Evolutionary conservation across 2,329 filamentous ascomycete species (phyloP).

Genomic region (Claviceps spartinae): DNA sequence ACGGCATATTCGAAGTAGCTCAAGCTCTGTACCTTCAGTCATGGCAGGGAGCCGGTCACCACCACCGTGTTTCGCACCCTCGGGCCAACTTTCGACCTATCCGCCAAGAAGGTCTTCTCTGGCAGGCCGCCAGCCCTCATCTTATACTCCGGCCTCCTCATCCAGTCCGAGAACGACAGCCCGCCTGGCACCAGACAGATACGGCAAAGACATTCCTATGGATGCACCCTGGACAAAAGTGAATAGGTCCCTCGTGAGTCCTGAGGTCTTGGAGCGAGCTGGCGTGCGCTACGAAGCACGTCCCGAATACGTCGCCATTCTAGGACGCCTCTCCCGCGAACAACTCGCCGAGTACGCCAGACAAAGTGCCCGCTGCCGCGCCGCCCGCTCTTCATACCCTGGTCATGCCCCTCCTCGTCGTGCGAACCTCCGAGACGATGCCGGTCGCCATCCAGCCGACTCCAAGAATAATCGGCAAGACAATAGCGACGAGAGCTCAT

Average conservation of each 20-base stretch:
- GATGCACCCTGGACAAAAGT: constrained; percentile 48
- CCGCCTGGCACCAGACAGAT: constrained; percentile 40
- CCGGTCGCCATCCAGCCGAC: constrained; percentile 12
- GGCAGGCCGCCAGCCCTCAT: constrained; percentile 12
- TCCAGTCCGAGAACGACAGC: constrained; percentile 18
- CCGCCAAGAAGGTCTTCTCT: constrained; percentile 15
- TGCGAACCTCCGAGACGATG: constrained; percentile 4
- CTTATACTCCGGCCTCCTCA: constrained; percentile 5
- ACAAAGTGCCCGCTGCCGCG: constrained; percentile 33
- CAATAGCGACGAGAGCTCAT: constrained; percentile 18
- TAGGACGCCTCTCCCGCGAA: constrained; percentile 39
- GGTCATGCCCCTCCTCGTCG: constrained; percentile 5
- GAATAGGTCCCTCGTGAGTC: constrained; percentile 36
- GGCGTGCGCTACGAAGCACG: constrained; percentile 45
- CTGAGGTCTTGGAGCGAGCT: constrained; percentile 38
- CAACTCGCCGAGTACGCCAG: constrained; percentile 39
- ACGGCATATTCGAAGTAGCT: constrained; percentile 16
- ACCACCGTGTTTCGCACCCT: constrained; percentile 10
- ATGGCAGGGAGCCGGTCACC: constrained; percentile 14
- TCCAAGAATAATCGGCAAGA: constrained; percentile 22
- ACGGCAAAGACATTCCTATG: constrained; percentile 40
- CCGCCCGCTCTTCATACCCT: constrained; percentile 18
- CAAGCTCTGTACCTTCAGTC: constrained; percentile 22
- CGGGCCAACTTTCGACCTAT: constrained; percentile 19
- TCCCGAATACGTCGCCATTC: constrained; percentile 44